phyloP scores from a whole-genome alignment of 208 protist genomes.

The Acanthamoeba castellanii region DNA sequence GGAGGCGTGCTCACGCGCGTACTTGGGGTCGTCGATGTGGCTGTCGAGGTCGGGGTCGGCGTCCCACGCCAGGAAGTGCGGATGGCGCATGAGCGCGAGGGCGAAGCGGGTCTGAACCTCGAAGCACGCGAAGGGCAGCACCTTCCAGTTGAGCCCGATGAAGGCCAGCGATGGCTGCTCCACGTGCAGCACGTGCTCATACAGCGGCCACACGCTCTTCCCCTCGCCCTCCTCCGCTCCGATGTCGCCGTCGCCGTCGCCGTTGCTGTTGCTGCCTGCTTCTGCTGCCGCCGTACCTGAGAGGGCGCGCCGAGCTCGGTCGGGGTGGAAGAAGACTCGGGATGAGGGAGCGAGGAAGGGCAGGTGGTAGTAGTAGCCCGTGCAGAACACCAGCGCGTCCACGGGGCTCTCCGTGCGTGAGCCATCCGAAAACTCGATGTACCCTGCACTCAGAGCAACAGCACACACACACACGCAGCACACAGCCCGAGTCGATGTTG shows the following conservation, averaged over 20 bases:
- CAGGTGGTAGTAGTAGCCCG: slow-evolving; percentile 31
- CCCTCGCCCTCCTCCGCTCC: neutral
- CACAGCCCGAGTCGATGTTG: neutral
- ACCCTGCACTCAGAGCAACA: neutral
- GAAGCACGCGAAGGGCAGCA: slow-evolving; percentile 67
- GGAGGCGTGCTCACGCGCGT: neutral
- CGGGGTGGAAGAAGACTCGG: neutral
- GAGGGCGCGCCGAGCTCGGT: neutral
- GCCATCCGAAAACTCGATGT: neutral
- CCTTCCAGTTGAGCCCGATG: slow-evolving; percentile 53
- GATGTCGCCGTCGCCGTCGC: neutral
- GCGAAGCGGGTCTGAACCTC: slow-evolving; percentile 40
- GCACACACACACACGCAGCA: neutral
- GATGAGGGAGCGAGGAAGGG: slow-evolving; percentile 47
- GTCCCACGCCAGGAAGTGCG: slow-evolving; percentile 22
- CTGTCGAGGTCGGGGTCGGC: slow-evolving; percentile 2
- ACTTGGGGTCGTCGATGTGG: slow-evolving; percentile 29
- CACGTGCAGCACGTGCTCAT: slow-evolving; percentile 55
- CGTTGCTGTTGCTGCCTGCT: neutral
- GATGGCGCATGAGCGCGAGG: slow-evolving; percentile 3
- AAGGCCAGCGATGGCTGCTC: slow-evolving; percentile 57
- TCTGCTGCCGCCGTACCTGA: neutral
- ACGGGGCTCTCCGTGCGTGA: neutral
- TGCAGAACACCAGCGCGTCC: slow-evolving; percentile 51
- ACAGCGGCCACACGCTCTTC: slow-evolving; percentile 51